Percentiles rank a stretch among this genome's conserved stretches.
Conservation (phyloP, 2,329 filamentous ascomycete genomes). For the Venturiaceae sp. region DNA sequence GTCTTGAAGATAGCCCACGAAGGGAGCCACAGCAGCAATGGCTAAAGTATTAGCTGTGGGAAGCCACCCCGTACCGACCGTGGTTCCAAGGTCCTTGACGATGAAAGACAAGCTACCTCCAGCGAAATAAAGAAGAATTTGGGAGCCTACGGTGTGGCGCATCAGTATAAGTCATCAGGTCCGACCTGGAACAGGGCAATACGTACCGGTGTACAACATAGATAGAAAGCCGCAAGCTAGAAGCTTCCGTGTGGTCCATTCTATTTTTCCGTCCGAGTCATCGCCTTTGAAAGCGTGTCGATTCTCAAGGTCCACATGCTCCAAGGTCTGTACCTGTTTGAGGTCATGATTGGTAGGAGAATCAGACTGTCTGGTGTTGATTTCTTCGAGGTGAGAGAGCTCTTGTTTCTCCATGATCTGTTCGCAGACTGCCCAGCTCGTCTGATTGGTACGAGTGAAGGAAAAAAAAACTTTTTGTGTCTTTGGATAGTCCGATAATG, state of each 20-base stretch:
- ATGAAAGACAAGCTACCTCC: slow-evolving; percentile 23
- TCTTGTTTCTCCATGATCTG: slow-evolving; percentile 1
- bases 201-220: slow-evolving; percentile 29
- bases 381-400: not conserved
- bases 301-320: slow-evolving; percentile 25
- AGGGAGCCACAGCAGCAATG: slow-evolving; percentile 23
- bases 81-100: slow-evolving; percentile 16
- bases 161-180: not conserved
- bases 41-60: slow-evolving; percentile 25
- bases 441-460: not conserved
- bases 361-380: slow-evolving; percentile 1
- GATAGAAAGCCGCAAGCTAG: slow-evolving; percentile 26
- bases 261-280: slow-evolving; percentile 28
- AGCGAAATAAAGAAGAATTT: slow-evolving; percentile 24
- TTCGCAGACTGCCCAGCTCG: too few relatives aligned
- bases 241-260: slow-evolving; percentile 23
- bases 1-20: slow-evolving; percentile 25
- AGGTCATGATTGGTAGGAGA: slow-evolving; percentile 8
- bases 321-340: slow-evolving; percentile 17
- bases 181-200: slow-evolving; percentile 6
- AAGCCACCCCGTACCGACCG: slow-evolving; percentile 18
- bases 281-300: slow-evolving; percentile 27
- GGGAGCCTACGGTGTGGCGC: slow-evolving; percentile 16
- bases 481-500: too few relatives aligned
- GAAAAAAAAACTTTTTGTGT: not conserved